Evolutionary conservation across 2,329 filamentous ascomycete species (phyloP).

Genomic region (Magnaporthiopsis poae): DNA sequence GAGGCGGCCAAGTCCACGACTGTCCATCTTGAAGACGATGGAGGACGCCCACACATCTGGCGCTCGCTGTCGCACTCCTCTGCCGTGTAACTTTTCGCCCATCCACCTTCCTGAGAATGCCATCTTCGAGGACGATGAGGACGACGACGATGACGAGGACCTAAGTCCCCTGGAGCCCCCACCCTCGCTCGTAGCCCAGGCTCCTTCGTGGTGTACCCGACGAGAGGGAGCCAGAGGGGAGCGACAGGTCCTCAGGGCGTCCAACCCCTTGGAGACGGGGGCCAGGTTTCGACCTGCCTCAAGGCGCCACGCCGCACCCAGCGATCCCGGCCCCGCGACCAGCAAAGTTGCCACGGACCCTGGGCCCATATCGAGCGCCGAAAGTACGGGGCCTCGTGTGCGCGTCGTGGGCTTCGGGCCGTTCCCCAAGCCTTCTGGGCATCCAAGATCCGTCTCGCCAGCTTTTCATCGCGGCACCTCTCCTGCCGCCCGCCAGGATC

Average conservation of each 20-base stretch:
- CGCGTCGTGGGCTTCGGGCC: neutral
- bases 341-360: neutral
- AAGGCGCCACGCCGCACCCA: neutral
- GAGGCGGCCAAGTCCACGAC: neutral
- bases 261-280: too few species aligned
- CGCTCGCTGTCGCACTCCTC: neutral
- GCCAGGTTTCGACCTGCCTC: neutral
- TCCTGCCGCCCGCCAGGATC: neutral
- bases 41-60: neutral
- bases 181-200: neutral
- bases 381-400: neutral
- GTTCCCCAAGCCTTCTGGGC: neutral
- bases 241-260: neutral
- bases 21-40: conserved; percentile 3
- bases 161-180: neutral
- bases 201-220: neutral
- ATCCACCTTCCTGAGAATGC: neutral
- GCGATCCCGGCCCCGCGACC: neutral
- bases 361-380: neutral
- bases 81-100: neutral
- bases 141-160: neutral
- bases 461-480: neutral
- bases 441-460: neutral
- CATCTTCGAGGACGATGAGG: neutral
- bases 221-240: neutral